Evolutionary conservation across 306 rosid species (phyloP), one percentile per base, ranked within the genome.

Genomic region (Fragaria ananassa): DNA sequence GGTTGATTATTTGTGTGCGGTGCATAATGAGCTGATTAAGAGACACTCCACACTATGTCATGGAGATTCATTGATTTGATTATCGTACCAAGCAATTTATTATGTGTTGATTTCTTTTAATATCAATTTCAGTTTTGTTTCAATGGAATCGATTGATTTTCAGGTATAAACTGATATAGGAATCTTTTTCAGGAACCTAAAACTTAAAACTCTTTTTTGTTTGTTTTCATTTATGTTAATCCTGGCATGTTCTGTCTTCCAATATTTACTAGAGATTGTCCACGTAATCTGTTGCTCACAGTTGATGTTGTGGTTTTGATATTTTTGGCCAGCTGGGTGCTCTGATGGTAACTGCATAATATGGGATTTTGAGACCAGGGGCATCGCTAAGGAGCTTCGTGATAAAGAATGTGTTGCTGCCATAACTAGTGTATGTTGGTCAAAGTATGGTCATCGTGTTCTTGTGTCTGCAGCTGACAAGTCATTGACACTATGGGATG

Each of bases 341-440:
- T 87, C 91, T 60, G 98, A 92, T 74, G 99, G 99, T 84, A 96
- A 90, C 49, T 92, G 98, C 78, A 74, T 96, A 72, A 81, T 96
- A 45, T 96, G 99, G 98, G 99, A 96, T 87, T 96, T 96, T 6
- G 95, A 91, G 83, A 91, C 97, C 68, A 87, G 99, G 89, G 99
- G 98, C 37, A 83, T 96, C 61, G 92, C 98, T 42, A 96, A 96
- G 80, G 93, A 84, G 87, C 97, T 96, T 45, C 85, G 71, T 27
- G 98, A 92, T 79, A 76, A 78, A 73, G 99, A 91, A 44, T 91
- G 96, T 77, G 80, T 84, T 77, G 88, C 96, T 70, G 90, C 88
- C 5, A 81, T 90, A 58, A 87, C 91, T 37, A 87, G 93, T 77
- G 86, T 90, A n/a, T 86, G 89, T 67, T 90, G 93, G 96, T 90